Conservation (phyloP, 2,329 filamentous ascomycete genomes). For the Neoascochyta sp. region DNA sequence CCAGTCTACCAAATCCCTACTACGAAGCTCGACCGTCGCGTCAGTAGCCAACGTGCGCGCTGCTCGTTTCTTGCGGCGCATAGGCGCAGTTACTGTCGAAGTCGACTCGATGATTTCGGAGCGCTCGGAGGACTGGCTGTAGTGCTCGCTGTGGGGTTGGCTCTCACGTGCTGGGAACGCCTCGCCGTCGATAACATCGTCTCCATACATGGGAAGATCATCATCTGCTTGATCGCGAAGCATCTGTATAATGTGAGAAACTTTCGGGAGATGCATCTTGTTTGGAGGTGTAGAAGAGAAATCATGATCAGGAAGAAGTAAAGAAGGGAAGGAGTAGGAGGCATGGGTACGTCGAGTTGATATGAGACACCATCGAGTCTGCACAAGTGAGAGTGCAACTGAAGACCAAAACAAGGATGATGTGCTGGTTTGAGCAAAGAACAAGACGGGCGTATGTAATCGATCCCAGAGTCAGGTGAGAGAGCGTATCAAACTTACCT, state of each 20-base stretch:
- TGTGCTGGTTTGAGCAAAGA: too few species aligned
- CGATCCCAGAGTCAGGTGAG: too few species aligned
- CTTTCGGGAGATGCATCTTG: constrained; percentile 1
- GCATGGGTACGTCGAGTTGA: too few species aligned
- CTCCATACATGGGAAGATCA: constrained; percentile 32
- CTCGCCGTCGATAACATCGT: constrained; percentile 33
- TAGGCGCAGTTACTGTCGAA: constrained; percentile 39
- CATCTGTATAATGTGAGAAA: constrained; percentile 19
- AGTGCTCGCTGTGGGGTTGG: constrained; percentile 7
- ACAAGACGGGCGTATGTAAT: too few species aligned
- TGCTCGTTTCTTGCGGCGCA: constrained; percentile 36
- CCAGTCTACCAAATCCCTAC: constrained; percentile 56
- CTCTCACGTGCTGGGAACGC: constrained; percentile 17
- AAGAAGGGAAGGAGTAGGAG: neutral
- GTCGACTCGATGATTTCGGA: constrained; percentile 35
- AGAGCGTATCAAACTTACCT: constrained; percentile 34
- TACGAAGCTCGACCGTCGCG: constrained; percentile 50
- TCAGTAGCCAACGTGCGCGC: constrained; percentile 49
- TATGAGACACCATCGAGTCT: too few species aligned
- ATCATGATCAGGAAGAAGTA: neutral
- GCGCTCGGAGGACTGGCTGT: too few species aligned
- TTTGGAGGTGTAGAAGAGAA: neutral
- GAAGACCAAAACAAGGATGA: constrained; percentile 2
- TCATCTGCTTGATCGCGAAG: constrained; percentile 26
- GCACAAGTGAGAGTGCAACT: constrained; percentile 1